These are phyloP conservation scores for Cucurbita argyrosperma DNA, from an alignment of 306 rosid species.

Conservation along the genomic window DNA sequence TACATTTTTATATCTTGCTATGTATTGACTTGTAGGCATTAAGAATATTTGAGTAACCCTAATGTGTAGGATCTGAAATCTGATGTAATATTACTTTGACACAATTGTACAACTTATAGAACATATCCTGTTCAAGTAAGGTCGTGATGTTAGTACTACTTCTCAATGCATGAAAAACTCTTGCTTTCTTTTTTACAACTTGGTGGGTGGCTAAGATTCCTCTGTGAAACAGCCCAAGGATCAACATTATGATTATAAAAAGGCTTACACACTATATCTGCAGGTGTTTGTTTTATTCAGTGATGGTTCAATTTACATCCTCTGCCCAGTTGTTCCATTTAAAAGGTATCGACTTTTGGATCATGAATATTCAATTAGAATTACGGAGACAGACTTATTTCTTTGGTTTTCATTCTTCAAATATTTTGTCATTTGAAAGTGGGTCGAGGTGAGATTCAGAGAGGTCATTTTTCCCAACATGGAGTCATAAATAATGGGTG, in stretches of 20 bases:
- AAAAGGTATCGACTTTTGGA: slow-evolving; percentile 43
- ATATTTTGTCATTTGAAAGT: not conserved
- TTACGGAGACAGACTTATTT: not conserved
- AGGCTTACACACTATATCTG: not conserved
- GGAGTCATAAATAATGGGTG: not conserved
- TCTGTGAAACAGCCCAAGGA: not conserved
- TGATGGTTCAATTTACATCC: slow-evolving; percentile 68
- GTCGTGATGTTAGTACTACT: not conserved
- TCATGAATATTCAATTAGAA: not conserved
- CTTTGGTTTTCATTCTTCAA: not conserved
- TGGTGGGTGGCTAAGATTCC: not conserved
- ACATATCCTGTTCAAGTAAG: not conserved
- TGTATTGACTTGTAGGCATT: not conserved
- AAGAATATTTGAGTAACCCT: not conserved
- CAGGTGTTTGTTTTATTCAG: slow-evolving; percentile 84
- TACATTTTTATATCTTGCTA: not conserved
- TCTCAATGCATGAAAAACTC: not conserved
- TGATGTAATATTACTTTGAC: not conserved
- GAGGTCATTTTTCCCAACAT: not conserved
- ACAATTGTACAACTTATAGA: not conserved
- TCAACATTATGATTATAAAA: not conserved
- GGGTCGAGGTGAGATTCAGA: not conserved
- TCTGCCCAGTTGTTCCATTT: slow-evolving; percentile 88
- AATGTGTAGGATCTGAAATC: not conserved
- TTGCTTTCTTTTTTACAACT: not conserved